Percentiles rank a stretch among this genome's conserved stretches.
Conservation (phyloP, 1,139 yeast species). For the Candida tropicalis region DNA sequence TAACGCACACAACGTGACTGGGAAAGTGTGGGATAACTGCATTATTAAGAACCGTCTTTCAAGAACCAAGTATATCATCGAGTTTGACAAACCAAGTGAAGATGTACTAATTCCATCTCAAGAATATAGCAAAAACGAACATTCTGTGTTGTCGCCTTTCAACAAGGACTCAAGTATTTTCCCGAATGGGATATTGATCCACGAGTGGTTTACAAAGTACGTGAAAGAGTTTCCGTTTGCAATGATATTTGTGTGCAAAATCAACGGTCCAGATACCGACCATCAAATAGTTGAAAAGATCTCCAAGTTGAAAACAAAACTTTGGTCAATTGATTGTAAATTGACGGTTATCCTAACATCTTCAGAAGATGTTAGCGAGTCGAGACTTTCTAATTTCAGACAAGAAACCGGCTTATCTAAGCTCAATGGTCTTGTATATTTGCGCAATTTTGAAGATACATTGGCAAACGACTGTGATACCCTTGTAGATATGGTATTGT, state of each 20-base stretch:
- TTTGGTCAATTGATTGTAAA: conserved; percentile 23
- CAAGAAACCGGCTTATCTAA: conserved; percentile 34
- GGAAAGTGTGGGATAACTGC: conserved; percentile 42
- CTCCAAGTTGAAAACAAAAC: conserved; percentile 20
- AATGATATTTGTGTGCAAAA: conserved; percentile 24
- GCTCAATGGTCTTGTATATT: conserved; percentile 32
- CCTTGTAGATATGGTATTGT: conserved; percentile 30
- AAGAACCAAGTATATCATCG: conserved; percentile 35
- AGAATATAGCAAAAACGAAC: conserved; percentile 15
- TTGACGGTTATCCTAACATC: conserved; percentile 34
- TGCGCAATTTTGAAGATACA: conserved; percentile 18
- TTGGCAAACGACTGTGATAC: conserved; percentile 33
- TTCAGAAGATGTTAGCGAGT: conserved; percentile 17
- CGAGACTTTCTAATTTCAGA: conserved; percentile 26
- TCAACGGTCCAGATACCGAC: conserved; percentile 23
- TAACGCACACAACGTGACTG: conserved; percentile 23
- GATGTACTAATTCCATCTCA: conserved; percentile 12
- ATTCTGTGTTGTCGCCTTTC: conserved; percentile 42
- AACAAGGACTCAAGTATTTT: conserved; percentile 37
- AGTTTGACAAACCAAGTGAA: conserved; percentile 10
- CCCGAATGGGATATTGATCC: conserved; percentile 46
- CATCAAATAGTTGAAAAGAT: conserved; percentile 19
- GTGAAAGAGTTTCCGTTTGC: conserved; percentile 37
- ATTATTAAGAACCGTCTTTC: conserved; percentile 41
- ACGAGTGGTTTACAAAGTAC: conserved; percentile 42